Evolutionary conservation across 768 basidiomycete genomes (phyloP), one percentile per base, ranked within the genome.

Genomic region (Mycena crocata): DNA sequence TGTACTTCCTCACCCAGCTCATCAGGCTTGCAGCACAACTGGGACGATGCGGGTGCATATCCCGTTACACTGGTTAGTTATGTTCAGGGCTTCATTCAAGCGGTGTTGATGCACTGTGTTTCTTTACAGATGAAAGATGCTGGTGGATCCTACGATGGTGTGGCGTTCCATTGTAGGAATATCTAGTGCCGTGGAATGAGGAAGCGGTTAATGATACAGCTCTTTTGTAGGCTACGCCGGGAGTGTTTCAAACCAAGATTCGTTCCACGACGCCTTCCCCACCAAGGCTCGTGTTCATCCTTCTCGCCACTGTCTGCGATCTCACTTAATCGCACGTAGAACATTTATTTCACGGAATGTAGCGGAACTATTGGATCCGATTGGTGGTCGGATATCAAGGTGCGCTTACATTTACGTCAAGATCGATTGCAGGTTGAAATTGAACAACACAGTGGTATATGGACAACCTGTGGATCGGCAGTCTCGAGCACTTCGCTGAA

Each of bases 311-410:
- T 3, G 8, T 1, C 6, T 2, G 17, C 21, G 9, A 12, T 14
- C 46, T 24, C 30, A 44, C 14, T 6, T 17, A 6, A 17, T 26
- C 7, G 15, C 9, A 13, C 12, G 13, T 30, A 63, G 62, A 60
- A 54, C 37, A 57, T 66, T 7, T 66, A 66, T 51, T 70, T 63
- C 15, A 66, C 69, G 0, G 64, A 70, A n/a, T 70, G 64, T 40
- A 59, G 26, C n/a, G 69, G 69, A 23, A 70, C 64, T 0, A 24
- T 54, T 51, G 69, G 90, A 13, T 85, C 85, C 10, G 90, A 93
- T 72, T 93, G 55, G 59, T 94, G 92, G 92, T 81, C 79, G 56
- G 91, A 93, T 69, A 88, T 93, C 76, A 93, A 93, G 84, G 90
- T 88, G 77, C 42, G 70, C 90, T 91, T 93, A 91, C 92, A 80